A percentile compares a stretch with the other conserved stretches of the same genome.
Evolutionary conservation across 2,329 filamentous ascomycete species (phyloP).

Genomic region (Aureobasidium sp.): DNA sequence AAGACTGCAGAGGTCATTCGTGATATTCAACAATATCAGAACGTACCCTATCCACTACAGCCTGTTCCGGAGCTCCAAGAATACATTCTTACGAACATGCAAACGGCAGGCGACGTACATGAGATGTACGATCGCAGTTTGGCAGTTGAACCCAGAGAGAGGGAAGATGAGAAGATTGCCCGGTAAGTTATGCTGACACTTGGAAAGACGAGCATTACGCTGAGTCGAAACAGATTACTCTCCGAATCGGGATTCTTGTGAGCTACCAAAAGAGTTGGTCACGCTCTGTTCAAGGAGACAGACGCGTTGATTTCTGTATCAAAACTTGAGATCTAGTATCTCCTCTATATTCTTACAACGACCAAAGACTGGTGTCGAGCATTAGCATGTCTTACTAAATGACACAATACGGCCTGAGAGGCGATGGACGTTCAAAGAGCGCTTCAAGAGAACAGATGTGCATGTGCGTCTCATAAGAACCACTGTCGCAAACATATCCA

Average conservation of each 20-base stretch:
- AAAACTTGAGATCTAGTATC: background rate
- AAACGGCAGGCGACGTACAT: conserved; percentile 88
- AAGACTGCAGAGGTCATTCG: conserved; percentile 98
- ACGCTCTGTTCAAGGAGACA: background rate
- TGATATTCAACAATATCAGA: conserved; percentile 98
- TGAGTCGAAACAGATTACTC: conserved; percentile 38
- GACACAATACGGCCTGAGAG: background rate
- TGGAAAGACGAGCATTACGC: conserved; percentile 15
- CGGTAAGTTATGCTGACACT: conserved; percentile 54
- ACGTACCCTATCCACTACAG: conserved; percentile 88
- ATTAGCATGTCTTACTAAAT: background rate
- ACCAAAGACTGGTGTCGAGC: background rate
- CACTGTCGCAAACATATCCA: background rate
- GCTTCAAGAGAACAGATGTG: background rate
- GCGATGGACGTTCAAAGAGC: background rate
- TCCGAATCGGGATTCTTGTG: conserved; percentile 51
- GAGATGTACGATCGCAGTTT: conserved; percentile 99
- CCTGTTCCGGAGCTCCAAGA: conserved; percentile 88
- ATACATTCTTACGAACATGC: conserved; percentile 95
- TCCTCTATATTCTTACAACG: background rate
- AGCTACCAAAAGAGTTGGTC: conserved; percentile 18
- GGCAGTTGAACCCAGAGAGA: conserved; percentile 84
- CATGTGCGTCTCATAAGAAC: background rate
- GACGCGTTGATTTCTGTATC: background rate
- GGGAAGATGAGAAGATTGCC: conserved; percentile 99